Evolutionary conservation across 805 yeast genomes (phyloP).

Genomic region (Ogataea polymorpha): DNA sequence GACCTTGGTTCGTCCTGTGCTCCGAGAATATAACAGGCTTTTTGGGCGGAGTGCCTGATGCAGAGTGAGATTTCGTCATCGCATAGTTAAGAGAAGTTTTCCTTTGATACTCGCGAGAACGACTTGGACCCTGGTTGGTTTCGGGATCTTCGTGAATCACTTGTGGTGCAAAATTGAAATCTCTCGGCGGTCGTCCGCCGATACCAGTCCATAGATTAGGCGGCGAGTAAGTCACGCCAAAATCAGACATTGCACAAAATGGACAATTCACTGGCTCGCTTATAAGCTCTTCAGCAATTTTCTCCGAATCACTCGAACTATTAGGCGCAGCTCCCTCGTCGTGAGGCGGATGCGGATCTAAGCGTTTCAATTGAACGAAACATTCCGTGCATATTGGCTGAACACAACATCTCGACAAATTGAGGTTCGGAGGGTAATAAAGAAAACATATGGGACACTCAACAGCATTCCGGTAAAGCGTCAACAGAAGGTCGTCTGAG

Average conservation of each 20-base stretch:
- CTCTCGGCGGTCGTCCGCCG: conserved; percentile 50
- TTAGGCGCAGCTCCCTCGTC: conserved; percentile 41
- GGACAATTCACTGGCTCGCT: conserved; percentile 93
- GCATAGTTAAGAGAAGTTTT: conserved; percentile 25
- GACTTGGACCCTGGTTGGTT: neutral
- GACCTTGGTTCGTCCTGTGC: neutral
- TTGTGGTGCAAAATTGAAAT: conserved; percentile 28
- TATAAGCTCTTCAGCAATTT: conserved; percentile 61
- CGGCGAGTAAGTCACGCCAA: conserved; percentile 80
- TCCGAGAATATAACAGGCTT: conserved; percentile 11
- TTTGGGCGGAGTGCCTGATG: conserved; percentile 28
- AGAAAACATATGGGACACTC: conserved; percentile 97
- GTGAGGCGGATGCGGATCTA: conserved; percentile 92
- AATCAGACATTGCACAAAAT: conserved; percentile 82
- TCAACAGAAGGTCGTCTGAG: conserved; percentile 46
- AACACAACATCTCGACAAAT: conserved; percentile 80
- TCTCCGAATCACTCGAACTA: conserved; percentile 19
- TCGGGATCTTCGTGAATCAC: conserved; percentile 26
- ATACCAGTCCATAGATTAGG: conserved; percentile 57
- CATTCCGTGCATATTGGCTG: conserved; percentile 96
- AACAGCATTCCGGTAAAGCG: conserved; percentile 60
- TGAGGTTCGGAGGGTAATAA: conserved; percentile 74
- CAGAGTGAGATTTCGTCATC: conserved; percentile 28
- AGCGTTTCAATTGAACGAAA: conserved; percentile 89
- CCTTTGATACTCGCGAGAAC: conserved; percentile 10